A percentile compares a stretch with the other conserved stretches of the same genome.
Evolutionary conservation across 2,329 filamentous ascomycete species (phyloP).

Genomic region (Aspergillus flavus): DNA sequence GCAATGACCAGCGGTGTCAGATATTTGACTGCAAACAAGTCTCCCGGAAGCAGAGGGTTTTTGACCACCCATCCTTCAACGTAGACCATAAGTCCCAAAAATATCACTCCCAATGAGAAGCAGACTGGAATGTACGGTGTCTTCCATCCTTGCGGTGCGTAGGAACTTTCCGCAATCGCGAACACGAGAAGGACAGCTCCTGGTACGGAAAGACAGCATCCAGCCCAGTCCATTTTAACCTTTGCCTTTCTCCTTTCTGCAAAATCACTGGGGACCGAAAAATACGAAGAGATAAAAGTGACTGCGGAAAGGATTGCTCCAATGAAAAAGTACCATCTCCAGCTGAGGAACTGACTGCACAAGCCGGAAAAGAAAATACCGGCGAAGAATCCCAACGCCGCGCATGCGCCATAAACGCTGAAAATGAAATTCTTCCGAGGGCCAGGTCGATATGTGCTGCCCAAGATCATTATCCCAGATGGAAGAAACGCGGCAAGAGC

Average conservation of each 20-base stretch:
- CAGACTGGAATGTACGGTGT: constrained; percentile 72
- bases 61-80: constrained; percentile 71
- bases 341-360: constrained; percentile 56
- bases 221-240: constrained; percentile 69
- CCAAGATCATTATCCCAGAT: constrained; percentile 67
- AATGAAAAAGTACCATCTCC: constrained; percentile 72
- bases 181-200: constrained; percentile 73
- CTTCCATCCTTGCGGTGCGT: constrained; percentile 70
- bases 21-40: constrained; percentile 69
- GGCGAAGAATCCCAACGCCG: constrained; percentile 52
- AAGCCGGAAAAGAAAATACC: constrained; percentile 69
- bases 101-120: constrained; percentile 63
- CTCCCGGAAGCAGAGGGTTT: constrained; percentile 69
- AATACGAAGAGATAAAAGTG: constrained; percentile 48
- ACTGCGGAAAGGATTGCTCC: constrained; percentile 57
- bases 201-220: constrained; percentile 61
- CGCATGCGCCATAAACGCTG: constrained; percentile 60
- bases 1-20: constrained; percentile 66
- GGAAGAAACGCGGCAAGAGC: constrained; percentile 73
- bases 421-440: constrained; percentile 69
- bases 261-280: constrained; percentile 51
- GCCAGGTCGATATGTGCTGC: constrained; percentile 66
- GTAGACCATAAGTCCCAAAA: constrained; percentile 65
- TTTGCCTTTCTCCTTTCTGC: constrained; percentile 37
- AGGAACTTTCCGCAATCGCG: constrained; percentile 72